Percentiles rank a stretch among this genome's conserved stretches.
Evolutionary conservation across 176 grass and related monocot species (phyloP).

Genomic region (Juncus effusus): DNA sequence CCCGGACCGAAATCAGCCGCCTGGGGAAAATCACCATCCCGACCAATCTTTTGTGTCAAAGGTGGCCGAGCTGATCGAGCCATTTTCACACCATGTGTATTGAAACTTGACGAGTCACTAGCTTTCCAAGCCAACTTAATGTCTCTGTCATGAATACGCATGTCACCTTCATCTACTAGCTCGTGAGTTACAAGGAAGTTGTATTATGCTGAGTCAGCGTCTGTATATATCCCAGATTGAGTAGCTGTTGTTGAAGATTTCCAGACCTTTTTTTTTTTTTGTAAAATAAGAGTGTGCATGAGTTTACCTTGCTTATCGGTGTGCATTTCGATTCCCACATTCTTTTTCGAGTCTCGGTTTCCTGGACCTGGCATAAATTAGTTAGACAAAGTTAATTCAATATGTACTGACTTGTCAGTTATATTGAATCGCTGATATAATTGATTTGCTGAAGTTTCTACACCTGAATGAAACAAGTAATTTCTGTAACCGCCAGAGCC

Average conservation of each 20-base stretch:
- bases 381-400: neutral
- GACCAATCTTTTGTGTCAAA: conserved; percentile 58
- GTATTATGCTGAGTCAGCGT: conserved; percentile 45
- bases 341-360: conserved; percentile 33
- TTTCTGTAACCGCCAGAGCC: conserved; percentile 71
- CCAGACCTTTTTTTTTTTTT: conserved; percentile 41
- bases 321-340: conserved; percentile 84
- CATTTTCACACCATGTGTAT: conserved; percentile 40
- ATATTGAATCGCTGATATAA: neutral
- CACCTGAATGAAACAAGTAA: conserved; percentile 84
- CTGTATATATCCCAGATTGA: conserved; percentile 51
- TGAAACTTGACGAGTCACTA: conserved; percentile 51
- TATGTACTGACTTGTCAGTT: neutral
- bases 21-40: conserved; percentile 53
- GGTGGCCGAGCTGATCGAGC: conserved; percentile 55
- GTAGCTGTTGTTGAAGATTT: conserved; percentile 75
- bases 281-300: conserved; percentile 67
- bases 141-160: conserved; percentile 81
- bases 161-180: conserved; percentile 84
- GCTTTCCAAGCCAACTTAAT: conserved; percentile 84
- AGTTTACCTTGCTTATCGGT: conserved; percentile 64
- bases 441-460: neutral
- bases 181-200: conserved; percentile 68
- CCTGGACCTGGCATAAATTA: neutral
- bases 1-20: conserved; percentile 16